Percentiles rank a stretch among this genome's conserved stretches.
phyloP scores from a whole-genome alignment of 495 filamentous ascomycete genomes.

The Penicillium coprophilum region DNA sequence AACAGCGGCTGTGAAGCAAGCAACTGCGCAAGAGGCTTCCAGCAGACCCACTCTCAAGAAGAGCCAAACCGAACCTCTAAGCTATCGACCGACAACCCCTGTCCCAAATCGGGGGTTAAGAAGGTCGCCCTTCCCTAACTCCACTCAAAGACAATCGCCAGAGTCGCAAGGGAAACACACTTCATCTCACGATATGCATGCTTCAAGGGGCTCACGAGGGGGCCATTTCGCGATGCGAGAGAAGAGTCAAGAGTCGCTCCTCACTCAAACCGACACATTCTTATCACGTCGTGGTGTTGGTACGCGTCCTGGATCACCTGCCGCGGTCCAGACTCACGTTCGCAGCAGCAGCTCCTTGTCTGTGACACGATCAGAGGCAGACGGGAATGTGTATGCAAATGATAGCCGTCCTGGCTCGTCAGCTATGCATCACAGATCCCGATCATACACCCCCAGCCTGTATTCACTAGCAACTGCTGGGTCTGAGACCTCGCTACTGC shows the following conservation, averaged over 20 bases:
- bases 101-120: conserved; percentile 42
- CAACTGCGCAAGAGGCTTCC: conserved; percentile 18
- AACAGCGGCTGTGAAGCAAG: conserved; percentile 24
- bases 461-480: conserved; percentile 67
- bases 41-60: conserved; percentile 13
- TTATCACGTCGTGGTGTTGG: conserved; percentile 53
- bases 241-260: conserved; percentile 53
- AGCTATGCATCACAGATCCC: conserved; percentile 30
- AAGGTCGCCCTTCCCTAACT: conserved; percentile 36
- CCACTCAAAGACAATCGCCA: conserved; percentile 23
- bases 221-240: conserved; percentile 55
- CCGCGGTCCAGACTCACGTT: conserved; percentile 44
- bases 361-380: conserved; percentile 48
- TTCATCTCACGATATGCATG: conserved; percentile 25
- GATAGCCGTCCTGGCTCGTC: conserved; percentile 37
- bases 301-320: conserved; percentile 51
- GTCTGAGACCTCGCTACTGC: conserved; percentile 62
- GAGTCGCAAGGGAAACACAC: conserved; percentile 23
- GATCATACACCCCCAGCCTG: conserved; percentile 58
- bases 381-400: conserved; percentile 34
- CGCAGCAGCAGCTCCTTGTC: conserved; percentile 51
- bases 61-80: conserved; percentile 15
- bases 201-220: conserved; percentile 32
- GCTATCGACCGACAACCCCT: conserved; percentile 23
- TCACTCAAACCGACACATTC: conserved; percentile 57